Base-by-base conservation (phyloP, 345 rosid genomes). In the Hibiscus syriacus region DNA sequence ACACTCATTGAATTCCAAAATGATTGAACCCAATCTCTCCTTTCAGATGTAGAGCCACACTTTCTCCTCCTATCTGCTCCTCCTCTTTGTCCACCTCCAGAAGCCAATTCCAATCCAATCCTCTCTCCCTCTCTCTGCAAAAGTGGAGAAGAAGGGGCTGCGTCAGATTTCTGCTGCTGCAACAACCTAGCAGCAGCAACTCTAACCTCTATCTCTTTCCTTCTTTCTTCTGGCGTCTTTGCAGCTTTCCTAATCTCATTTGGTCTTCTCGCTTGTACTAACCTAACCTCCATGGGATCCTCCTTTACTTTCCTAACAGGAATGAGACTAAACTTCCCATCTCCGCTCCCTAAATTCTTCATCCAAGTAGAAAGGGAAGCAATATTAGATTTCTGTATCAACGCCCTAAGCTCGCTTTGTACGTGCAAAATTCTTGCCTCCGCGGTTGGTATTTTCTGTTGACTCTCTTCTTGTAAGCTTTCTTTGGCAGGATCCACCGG, bases 121-220 rank as follows among this genome's bases (percentile, higher is more conserved):
- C 74, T 79, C 75, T 74, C 82, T 55, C 74, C 86, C 54, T 76
- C 85, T 27, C 25, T 68, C 32, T 72, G 80, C 29, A 71, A 59
- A 65, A 53, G 66, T 17, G 81, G 70, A 11, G 66, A 70, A 49
- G 66, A 39, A 12, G 72, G 58, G 30, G 38, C 67, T 64, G 67
- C 53, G 69, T 89, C 96, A 2, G 92, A 76, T 71, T 84, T 90
- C 85, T 89, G 97, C 86, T 89, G 97, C 89, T 91, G 99, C 81
- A 86, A 38, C 71, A 91, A 73, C 74, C 88, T 83, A 30, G 90
- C 93, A 13, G 99, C 98, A 53, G 97, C 96, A 32, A 94, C 98
- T 80, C 88, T 81, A 62, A 94, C 99, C 80, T 94, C 99, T 75
- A 91, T 84, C 88, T 89, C 99, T 72, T 94, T 89, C 84, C 98